Conservation (phyloP, 2,329 filamentous ascomycete genomes). For the Penicillium griseofulvum region DNA sequence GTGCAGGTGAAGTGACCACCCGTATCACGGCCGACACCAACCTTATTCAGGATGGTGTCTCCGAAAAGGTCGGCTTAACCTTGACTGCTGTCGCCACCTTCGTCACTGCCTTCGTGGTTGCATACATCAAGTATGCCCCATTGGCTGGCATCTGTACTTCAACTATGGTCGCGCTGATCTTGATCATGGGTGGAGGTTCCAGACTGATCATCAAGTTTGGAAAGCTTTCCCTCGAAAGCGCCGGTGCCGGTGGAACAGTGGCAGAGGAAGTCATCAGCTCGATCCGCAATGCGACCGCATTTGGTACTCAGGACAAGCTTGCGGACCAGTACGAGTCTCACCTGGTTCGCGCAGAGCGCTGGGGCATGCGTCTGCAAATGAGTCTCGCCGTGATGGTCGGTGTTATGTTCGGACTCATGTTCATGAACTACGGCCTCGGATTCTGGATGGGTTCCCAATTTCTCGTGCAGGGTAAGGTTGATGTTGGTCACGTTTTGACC, state of each 20-base stretch:
- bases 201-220: constrained; percentile 76
- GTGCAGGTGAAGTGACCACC: constrained; percentile 89
- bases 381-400: constrained; percentile 76
- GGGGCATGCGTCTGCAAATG: constrained; percentile 72
- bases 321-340: constrained; percentile 79
- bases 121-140: constrained; percentile 90
- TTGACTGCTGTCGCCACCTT: constrained; percentile 77
- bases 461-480: constrained; percentile 63
- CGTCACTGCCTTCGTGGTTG: constrained; percentile 83
- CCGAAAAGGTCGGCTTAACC: constrained; percentile 80
- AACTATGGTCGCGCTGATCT: constrained; percentile 74
- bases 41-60: constrained; percentile 88
- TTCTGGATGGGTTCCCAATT: constrained; percentile 86
- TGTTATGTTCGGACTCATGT: constrained; percentile 78
- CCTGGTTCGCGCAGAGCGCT: constrained; percentile 68
- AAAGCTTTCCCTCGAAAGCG: constrained; percentile 73
- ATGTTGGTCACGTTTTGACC: constrained; percentile 71
- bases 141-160: constrained; percentile 83
- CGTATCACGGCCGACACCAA: constrained; percentile 94
- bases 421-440: constrained; percentile 79
- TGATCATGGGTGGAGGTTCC: constrained; percentile 72
- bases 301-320: constrained; percentile 90
- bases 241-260: constrained; percentile 79
- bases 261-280: constrained; percentile 95
- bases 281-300: constrained; percentile 86